Evolutionary conservation across 805 yeast genomes (phyloP), one percentile per base, ranked within the genome.

Genomic region (Kluyveromyces nonfermentans): DNA sequence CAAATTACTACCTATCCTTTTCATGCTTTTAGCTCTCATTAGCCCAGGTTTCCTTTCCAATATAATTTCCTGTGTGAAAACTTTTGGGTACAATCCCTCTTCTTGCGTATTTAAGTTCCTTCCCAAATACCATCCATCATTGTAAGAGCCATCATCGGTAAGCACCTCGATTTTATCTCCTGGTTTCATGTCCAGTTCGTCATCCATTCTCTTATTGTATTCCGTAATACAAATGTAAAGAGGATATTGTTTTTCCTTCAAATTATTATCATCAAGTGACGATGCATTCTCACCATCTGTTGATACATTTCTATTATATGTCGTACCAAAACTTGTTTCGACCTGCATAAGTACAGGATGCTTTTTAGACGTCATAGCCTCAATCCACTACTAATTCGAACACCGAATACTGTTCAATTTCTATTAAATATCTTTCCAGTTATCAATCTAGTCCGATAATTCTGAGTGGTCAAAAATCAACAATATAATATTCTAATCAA

Each of bases 111-210:
- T 57, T 40, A 86, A 58, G 53, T 89, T 89, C 47, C 78, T 80
- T 3, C 96, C 96, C 74, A 85, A 83, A 59, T 82, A 93, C 99
- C 99, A 93, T 15, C 97, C 97, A 63, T 93, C 97, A 54, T 85
- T 84, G 63, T 84, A 93, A 57, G 86, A 96, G 49, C 82, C 76
- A 64, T 93, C 98, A 63, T 88, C 96, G 36, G 95, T 86, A 18
- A 93, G 77, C 7, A 93, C 86, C 60, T 87, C 94, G 45, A 93
- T 73, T 48, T 77, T 80, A 59, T 93, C 97, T 21, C 97, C 97
- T 9, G 82, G 75, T 39, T 71, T 73, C 52, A 93, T 71, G 38
- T 80, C 77, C 33, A 93, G 70, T 64, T 93, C 99, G 64, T 93
- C 98, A 20, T 86, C 95, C 49, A 89, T 70, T 41, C 97, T 74